Evolutionary conservation across 2,329 filamentous ascomycete species (phyloP), one percentile per base, ranked within the genome.

Genomic region (Dothideomycetes sp.): DNA sequence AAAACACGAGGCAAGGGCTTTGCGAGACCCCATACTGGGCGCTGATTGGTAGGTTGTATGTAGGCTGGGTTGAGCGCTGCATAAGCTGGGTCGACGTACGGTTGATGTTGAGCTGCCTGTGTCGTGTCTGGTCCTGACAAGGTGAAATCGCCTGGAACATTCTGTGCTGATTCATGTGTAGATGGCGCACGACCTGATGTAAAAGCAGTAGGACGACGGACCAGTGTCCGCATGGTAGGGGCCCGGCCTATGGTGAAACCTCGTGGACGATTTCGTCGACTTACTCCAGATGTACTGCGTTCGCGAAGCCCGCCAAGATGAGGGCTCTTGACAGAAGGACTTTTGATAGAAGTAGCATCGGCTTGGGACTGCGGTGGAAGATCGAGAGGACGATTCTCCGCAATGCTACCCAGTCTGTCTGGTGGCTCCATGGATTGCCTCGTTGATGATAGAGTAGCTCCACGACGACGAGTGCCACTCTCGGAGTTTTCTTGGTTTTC

Each of bases 31-130:
- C 35, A 42, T 12, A 42, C 35, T 3, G 40, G 40, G 8, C 32
- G 29, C 8, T 30, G 15, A 24, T 38, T 34, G 29, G 32, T 30
- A 7, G 40, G 40, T 10, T 42, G 36, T 2, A 30, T 22, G 18
- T 42, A 42, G 5, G 36, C 35, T 3, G 40, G 40, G 14, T 42
- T 42, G 4, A 42, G 24, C 18, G 30, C 29, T n/a, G 36, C 27
- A 19, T 42, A 42, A 11, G 34, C 40, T 3, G 36, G 40, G n/a
- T 42, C 40, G 5, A 42, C 40, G 11, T 42, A 38, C 2, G 40
- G 35, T 19, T 31, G 11, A 41, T 37, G 34, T 4, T 41, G 39
- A 30, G 39, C 34, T 7, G 36, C 39, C 2, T 29, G 14, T 29
- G 36, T n/a, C n/a, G n/a, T 27, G 17, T 41, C 33, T 0, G 34